Evolutionary conservation across 805 yeast species (phyloP), one percentile per base, ranked within the genome.

Genomic region (Sugiyamaella mastotermitis): DNA sequence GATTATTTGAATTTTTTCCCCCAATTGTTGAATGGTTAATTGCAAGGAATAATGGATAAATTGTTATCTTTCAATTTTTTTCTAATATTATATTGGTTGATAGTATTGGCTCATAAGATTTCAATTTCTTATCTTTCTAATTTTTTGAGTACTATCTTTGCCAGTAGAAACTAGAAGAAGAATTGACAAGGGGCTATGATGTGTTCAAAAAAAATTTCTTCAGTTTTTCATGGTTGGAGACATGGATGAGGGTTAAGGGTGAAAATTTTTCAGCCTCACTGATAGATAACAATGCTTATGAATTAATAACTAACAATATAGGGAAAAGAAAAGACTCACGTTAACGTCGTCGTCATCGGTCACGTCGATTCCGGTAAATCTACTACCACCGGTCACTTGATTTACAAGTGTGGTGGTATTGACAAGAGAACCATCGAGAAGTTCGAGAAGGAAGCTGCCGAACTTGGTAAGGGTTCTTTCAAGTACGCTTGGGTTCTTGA

Each of bases 351-450:
- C 73, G 97, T 92, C 69, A 90, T 90, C 73, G 98, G 97, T 75
- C 97, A 90, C 95, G 97, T 92, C 97, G 97, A 90, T 76, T 88
- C 97, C 64, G 90, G 90, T 76, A 83, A 84, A 78, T 90, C 97
- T 54, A 88, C 97, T 68, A 90, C 97, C 74, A 88, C 97, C 70
- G 97, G 97, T 74, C 97, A 88, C 82, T 83, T 88, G 75, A 87
- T 88, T 68, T 88, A 69, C 94, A 87, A 87, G 90, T 88, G 96
- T 78, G 96, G 97, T 83, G 96, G 65, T 61, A 85, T 85, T 63
- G 96, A 87, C 77, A 87, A 86, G 85, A 83, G 96, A 80, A 87
- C 95, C 69, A 86, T 86, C 66, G 95, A 87, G 79, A 86, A 86
- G 85, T 85, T 85, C 74, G 95, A 85, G 76, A 82, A 86, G 80